Evolutionary conservation across 2,329 filamentous ascomycete genomes (phyloP), one percentile per base, ranked within the genome.

Genomic region (Zopfia rhizophila): DNA sequence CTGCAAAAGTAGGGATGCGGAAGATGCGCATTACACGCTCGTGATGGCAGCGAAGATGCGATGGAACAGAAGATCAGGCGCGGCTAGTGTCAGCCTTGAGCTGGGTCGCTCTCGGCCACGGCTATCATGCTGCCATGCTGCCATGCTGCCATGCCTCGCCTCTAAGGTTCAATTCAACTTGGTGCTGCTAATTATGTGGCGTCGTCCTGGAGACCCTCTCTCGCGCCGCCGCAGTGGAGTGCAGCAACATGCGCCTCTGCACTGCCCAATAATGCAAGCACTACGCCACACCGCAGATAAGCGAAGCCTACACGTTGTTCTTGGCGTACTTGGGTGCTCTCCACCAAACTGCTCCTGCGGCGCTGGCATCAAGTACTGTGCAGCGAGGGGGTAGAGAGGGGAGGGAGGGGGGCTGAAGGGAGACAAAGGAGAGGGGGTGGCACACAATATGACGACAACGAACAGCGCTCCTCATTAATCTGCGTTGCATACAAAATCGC

Each of bases 221-320:
- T 48, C 40, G 36, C 21, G 35, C 11, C 12, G 17, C 17, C 12
- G 14, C 18, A 33, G 3, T 12, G 46, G 3, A 28, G 33, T 31
- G 36, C 12, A 35, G 41, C 51, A 52, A 46, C 37, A 52, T 57
- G 44, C 36, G 53, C 49, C 45, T 52, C 36, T 8, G 45, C 44
- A 44, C 37, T 30, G 51, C 53, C 43, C 55, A 54, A 55, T 53
- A 56, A 52, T 53, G 42, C 51, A 38, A 53, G 8, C 53, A 57
- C 61, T 55, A 66, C 63, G 66, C 65, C 64, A 62, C 63, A 64
- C 56, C 48, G 53, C 55, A 59, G 56, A 63, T 65, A 61, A 60
- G 60, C 63, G 59, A 66, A 58, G 55, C 53, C 55, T 60, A 53
- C 55, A 56, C 38, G 48, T 32, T 28, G 37, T 51, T 7, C 48